Evolutionary conservation across 345 rosid species (phyloP).

Genomic region (Camelina sativa): DNA sequence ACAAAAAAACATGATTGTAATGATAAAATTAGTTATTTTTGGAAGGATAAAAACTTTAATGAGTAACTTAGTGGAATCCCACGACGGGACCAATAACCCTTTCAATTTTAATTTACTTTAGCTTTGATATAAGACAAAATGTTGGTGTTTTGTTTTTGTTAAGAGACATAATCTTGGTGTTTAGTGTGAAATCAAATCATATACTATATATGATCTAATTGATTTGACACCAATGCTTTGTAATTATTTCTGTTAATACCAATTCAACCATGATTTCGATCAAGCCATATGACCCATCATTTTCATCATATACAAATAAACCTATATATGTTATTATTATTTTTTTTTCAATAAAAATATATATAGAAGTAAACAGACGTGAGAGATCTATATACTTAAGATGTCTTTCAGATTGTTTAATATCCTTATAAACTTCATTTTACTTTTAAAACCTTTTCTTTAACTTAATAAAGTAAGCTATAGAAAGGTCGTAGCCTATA

Average conservation of each 20-base stretch:
- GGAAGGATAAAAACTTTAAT: neutral
- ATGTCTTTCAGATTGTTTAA: conserved; percentile 1
- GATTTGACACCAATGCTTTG: conserved; percentile 32
- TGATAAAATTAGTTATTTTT: conserved; percentile 2
- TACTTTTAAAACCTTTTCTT: neutral
- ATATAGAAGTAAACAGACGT: neutral
- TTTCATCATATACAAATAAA: conserved; percentile 19
- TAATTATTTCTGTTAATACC: conserved; percentile 13
- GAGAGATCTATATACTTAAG: neutral
- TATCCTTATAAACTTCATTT: neutral
- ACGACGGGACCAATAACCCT: conserved; percentile 15
- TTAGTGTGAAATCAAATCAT: conserved; percentile 25
- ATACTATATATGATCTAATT: conserved; percentile 6
- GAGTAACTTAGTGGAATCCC: conserved; percentile 37
- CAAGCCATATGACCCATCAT: conserved; percentile 15
- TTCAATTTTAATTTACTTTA: conserved; percentile 8
- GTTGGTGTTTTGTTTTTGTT: conserved; percentile 9
- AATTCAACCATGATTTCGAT: conserved; percentile 24
- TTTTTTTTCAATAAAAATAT: neutral
- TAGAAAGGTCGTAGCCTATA: neutral
- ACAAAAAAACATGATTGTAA: neutral
- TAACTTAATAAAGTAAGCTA: neutral
- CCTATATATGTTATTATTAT: neutral
- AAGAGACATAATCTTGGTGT: conserved; percentile 37
- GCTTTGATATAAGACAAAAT: conserved; percentile 30